Base-by-base conservation (phyloP, 306 rosid species). In the Fagus crenata region DNA sequence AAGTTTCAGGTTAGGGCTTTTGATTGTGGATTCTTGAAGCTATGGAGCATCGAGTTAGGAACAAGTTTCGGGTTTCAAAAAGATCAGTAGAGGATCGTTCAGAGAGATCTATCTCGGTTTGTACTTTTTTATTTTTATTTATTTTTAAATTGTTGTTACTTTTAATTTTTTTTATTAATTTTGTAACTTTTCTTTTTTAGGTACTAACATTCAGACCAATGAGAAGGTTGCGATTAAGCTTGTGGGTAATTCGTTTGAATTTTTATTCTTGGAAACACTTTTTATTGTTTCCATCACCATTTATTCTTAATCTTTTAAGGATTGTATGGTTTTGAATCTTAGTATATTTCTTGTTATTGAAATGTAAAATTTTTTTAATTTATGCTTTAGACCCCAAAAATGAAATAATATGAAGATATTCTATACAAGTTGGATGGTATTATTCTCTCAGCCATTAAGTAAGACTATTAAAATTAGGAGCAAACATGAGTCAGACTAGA, bases 221-320 rank as follows among this genome's bases (percentile, higher is more conserved):
- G 98, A 95, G 88, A 97, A 95, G 79, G 96, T 95, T 81, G 98
- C 93, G 41, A 84, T 95, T 87, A 95, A 95, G 96, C 98, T 92
- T 46, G 98, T 95, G 87, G 89, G 97, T 86, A 2, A 28, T 74
- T 69, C 39, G 49, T 71, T 42, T 56, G 67, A 13, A 71, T 69
- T 64, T 70, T 75, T 22, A 22, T 22, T 22, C 28, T 22, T 22
- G 28, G 28, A 22, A 22, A 22, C 28, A 22, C 28, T 22, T 22
- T 22, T 22, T 22, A 22, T 22, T 22, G 28, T 22, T 22, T 0
- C 28, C 28, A 22, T 22, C 28, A 22, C 28, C 28, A 22, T 22
- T 22, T 22, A 22, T 22, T 22, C 28, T 22, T 22, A 22, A 22
- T 22, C 28, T 22, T 22, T 22, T 22, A 22, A 22, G 28, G 28